Base-by-base conservation (phyloP, 106 monocot species). In the Amphibolis antarctica region DNA sequence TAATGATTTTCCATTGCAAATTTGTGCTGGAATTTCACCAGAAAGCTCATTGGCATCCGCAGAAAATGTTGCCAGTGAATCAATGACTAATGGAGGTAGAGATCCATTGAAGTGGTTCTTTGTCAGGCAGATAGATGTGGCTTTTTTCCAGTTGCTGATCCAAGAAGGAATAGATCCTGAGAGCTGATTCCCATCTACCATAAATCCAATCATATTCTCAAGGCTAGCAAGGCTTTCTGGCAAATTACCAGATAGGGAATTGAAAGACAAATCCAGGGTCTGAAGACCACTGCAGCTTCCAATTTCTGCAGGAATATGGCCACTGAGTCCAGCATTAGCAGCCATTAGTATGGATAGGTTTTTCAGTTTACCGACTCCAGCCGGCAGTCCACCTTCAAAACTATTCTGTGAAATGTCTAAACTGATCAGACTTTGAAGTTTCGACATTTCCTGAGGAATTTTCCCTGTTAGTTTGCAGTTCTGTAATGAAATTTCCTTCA, bases 11-110 rank as follows among this genome's bases (percentile, higher is more conserved):
- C 83, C 62, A 9, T 76, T 68, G 46, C 94, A 94, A 10, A 94
- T 82, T 64, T 77, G 28, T 20, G 67, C 14, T 14, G 89, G 83
- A 44, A 94, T 89, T 69, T 83, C 79, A 10, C 94, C 94, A 12
- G 89, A 78, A 0, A 94, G 81, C 11, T 66, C 61, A 70, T 94
- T 94, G 21, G 89, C 65, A 66, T 89, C 89, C 20, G 89, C 94
- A n/a, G 86, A 77, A 54, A 89, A 94, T 43, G 77, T 62, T 0
- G 64, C 61, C 47, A 94, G 48, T 43, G 59, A 68, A 19, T 75
- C 79, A 5, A 94, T 59, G 17, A 31, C 66, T 65, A 94, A 17
- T 44, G 80, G 67, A 54, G 83, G 94, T 24, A 89, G 77, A 58
- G 63, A 59, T 44, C 94, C 89, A 56, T 12, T 63, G 61, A 94